Percentiles rank a stretch among this genome's conserved stretches.
Conservation (phyloP, 2,329 filamentous ascomycete species). For the Xylariaceae sp. region DNA sequence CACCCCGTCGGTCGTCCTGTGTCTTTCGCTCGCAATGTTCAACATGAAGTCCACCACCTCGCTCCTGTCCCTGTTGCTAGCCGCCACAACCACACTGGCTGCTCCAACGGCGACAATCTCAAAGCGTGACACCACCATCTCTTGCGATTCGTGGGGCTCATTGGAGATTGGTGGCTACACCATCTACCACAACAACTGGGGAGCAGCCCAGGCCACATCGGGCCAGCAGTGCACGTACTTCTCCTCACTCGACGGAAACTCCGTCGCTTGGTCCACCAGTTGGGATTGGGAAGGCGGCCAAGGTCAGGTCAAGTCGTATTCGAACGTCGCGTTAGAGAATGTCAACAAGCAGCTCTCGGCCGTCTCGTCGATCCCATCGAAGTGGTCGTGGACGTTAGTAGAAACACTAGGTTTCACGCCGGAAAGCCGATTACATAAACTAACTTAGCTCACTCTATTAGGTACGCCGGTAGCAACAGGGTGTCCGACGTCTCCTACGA, state of each 20-base stretch:
- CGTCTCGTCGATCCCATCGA: slow-evolving; percentile 41
- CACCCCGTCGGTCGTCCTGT: neutral
- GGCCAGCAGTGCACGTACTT: slow-evolving; percentile 49
- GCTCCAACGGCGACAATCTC: neutral
- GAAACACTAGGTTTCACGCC: neutral
- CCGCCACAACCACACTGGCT: neutral
- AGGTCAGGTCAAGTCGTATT: slow-evolving; percentile 49
- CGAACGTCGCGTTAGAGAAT: slow-evolving; percentile 45
- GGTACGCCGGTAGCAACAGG: slow-evolving; percentile 52
- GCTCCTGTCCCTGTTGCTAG: neutral
- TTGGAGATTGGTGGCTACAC: slow-evolving; percentile 45
- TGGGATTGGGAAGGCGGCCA: slow-evolving; percentile 48
- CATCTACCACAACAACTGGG: slow-evolving; percentile 59
- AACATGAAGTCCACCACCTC: neutral
- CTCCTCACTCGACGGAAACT: slow-evolving; percentile 41
- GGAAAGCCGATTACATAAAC: neutral
- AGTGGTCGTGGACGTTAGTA: slow-evolving; percentile 44
- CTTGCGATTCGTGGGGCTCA: neutral
- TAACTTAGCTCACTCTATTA: slow-evolving; percentile 11
- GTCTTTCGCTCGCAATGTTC: neutral
- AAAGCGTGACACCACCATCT: neutral
- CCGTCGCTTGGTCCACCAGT: slow-evolving; percentile 46
- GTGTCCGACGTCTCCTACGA: slow-evolving; percentile 63
- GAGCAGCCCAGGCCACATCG: slow-evolving; percentile 38
- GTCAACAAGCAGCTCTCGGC: slow-evolving; percentile 39